Base-by-base conservation (phyloP, 202 grass and related monocot genomes). In the Elaeis oleifera region DNA sequence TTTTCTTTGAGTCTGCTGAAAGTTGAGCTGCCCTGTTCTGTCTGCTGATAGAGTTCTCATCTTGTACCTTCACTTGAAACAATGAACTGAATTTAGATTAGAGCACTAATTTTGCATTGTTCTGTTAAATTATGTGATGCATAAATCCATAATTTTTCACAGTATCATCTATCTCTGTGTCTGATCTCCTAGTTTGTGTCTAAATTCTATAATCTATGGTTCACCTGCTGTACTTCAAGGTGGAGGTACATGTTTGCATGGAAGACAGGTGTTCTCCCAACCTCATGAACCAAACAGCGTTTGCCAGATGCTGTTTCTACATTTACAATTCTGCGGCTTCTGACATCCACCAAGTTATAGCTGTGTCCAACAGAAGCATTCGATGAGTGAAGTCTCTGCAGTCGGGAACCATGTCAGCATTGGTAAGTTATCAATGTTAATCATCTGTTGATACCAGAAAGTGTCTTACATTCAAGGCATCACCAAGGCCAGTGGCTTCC, bases 231-330 rank as follows among this genome's bases (percentile, higher is more conserved):
- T 49, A 92, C 71, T 13, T 92, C 70, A 28, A 92, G 85, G 25
- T 97, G 82, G 18, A 72, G 77, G 65, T 97, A 97, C 88, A 89
- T 89, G 68, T 92, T 97, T 5, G 92, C 84, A 67, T 97, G 92
- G 77, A 97, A 97, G 73, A 85, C 86, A 1, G 88, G 92, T 14
- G 48, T 11, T 6, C 55, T 52, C n/a, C 77, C 65, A 50, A 81
- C 72, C 70, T 86, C 88, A 22, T 61, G 82, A 53, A 89, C 67
- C 4, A 80, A 77, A 54, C 67, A 75, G 13, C 94, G 73, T 60
- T 73, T 79, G 15, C 51, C 6, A 4, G 94, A 97, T 61, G 84
- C 85, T 7, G 84, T 89, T 72, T 97, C 88, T 50, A 92, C 58
- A 61, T 89, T 97, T 19, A 89, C 20, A 66, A 97, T 89, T 32